These are phyloP conservation scores for Fomitopsis serialis DNA, from an alignment of 768 basidiomycete genomes.

Conservation along the genomic window DNA sequence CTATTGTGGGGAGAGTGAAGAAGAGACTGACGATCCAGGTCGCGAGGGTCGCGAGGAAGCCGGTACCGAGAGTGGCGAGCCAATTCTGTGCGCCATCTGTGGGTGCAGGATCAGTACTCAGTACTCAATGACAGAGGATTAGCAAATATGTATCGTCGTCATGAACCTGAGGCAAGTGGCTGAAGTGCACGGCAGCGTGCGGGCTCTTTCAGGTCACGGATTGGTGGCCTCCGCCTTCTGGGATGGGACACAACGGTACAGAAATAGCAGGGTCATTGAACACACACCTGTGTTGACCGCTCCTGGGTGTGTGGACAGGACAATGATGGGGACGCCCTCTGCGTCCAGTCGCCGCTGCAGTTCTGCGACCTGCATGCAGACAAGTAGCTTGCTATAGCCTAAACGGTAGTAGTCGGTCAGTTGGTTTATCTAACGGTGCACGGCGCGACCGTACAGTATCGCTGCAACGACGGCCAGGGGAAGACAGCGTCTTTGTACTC, in stretches of 20 bases:
- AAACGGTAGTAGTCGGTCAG: neutral
- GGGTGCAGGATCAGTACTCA: no score
- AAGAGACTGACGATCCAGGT: slow-evolving; percentile 5
- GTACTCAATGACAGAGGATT: no score
- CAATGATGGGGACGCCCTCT: slow-evolving; percentile 25
- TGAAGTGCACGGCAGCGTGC: no score
- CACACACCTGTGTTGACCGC: slow-evolving; percentile 25
- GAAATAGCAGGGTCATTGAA: no score
- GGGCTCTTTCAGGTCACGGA: no score
- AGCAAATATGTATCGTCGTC: no score
- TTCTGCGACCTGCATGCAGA: slow-evolving; percentile 18
- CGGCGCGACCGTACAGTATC: slow-evolving; percentile 6
- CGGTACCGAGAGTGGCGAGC: slow-evolving; percentile 7
- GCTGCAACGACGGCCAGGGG: slow-evolving; percentile 6
- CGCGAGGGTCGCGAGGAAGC: slow-evolving; percentile 6
- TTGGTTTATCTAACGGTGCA: no score
- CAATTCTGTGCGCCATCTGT: slow-evolving; percentile 12
- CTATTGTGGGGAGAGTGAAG: slow-evolving; percentile 8
- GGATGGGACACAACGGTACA: no score
- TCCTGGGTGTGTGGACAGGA: slow-evolving; percentile 31
- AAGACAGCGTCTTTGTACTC: slow-evolving; percentile 21
- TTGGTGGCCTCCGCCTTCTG: no score
- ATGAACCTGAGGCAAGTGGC: no score
- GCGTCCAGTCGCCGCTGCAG: slow-evolving; percentile 23
- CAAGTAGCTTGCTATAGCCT: slow-evolving; percentile 19